phyloP scores from a whole-genome alignment of 2,329 filamentous ascomycete species.

The Calcarisporium arbuscula region DNA sequence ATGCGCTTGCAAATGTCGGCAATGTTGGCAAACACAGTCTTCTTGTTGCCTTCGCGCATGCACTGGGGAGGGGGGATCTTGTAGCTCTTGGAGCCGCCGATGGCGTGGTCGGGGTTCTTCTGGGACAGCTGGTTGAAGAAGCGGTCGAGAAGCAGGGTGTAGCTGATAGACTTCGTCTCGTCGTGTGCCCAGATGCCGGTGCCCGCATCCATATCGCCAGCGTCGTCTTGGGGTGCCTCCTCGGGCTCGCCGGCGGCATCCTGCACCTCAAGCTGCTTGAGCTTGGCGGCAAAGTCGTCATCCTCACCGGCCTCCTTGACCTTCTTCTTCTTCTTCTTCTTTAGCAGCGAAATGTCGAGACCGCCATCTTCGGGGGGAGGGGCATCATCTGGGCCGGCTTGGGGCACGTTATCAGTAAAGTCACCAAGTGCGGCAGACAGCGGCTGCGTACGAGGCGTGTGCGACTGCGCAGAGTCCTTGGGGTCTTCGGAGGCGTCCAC shows the following conservation, averaged over 20 bases:
- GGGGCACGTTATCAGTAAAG: conserved; percentile 44
- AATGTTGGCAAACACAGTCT: conserved; percentile 99
- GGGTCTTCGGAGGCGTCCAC: conserved; percentile 66
- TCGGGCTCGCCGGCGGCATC: conserved; percentile 54
- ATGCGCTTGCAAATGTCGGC: conserved; percentile 98
- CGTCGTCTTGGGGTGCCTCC: conserved; percentile 43
- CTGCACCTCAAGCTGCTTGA: conserved; percentile 57
- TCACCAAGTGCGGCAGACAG: conserved; percentile 47
- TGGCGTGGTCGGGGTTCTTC: conserved; percentile 93
- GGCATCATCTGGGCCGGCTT: conserved; percentile 38
- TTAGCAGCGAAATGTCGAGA: conserved; percentile 59
- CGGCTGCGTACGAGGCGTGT: conserved; percentile 62
- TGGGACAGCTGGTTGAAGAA: conserved; percentile 94
- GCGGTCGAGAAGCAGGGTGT: conserved; percentile 76
- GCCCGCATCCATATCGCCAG: conserved; percentile 78
- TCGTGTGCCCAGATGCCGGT: conserved; percentile 89
- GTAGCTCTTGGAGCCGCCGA: conserved; percentile 86
- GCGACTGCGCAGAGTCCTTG: conserved; percentile 76
- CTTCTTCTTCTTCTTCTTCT: conserved; percentile 74
- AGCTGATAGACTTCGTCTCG: conserved; percentile 69
- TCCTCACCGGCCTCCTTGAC: conserved; percentile 56
- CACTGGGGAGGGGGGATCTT: conserved; percentile 99
- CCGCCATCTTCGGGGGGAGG: conserved; percentile 45
- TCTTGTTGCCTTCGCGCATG: conserved; percentile 99
- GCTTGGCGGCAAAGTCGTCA: conserved; percentile 54